Conservation (phyloP, 148 eudicot species). For the Rhododendron kiyosumense region DNA sequence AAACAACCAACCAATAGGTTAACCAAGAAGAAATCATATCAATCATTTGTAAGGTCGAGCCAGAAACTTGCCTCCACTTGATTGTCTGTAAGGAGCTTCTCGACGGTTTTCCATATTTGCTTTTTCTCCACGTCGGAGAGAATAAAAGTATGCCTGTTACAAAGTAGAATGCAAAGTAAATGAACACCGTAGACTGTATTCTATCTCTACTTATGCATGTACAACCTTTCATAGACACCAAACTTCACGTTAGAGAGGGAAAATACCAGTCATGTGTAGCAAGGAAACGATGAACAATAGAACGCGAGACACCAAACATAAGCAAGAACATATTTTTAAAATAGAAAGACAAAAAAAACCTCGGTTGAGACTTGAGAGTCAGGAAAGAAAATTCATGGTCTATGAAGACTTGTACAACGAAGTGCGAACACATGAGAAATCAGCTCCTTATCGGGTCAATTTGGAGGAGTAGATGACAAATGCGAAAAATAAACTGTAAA, state of each 20-base stretch:
- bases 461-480: not conserved
- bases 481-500: not conserved
- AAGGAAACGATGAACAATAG: not conserved
- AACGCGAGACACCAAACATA: not conserved
- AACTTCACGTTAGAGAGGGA: not conserved
- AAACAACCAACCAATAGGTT: not conserved
- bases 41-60: not conserved
- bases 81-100: slow-evolving; percentile 67
- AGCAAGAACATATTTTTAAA: not conserved
- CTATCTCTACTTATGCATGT: not conserved
- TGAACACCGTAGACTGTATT: not conserved
- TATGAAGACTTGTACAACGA: not conserved
- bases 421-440: not conserved
- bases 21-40: not conserved
- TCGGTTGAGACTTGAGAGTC: not conserved
- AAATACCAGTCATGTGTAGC: not conserved
- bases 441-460: not conserved
- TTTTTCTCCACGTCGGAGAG: slow-evolving; percentile 62
- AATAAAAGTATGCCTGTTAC: slow-evolving; percentile 72
- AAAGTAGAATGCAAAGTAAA: slow-evolving; percentile 6
- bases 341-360: not conserved
- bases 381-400: not conserved
- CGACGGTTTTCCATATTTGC: slow-evolving; percentile 83
- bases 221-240: not conserved
- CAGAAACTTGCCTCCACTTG: slow-evolving; percentile 85